Evolutionary conservation across 169 alveolate species (phyloP), one percentile per base, ranked within the genome.

Genomic region (Besnoitia besnoiti): DNA sequence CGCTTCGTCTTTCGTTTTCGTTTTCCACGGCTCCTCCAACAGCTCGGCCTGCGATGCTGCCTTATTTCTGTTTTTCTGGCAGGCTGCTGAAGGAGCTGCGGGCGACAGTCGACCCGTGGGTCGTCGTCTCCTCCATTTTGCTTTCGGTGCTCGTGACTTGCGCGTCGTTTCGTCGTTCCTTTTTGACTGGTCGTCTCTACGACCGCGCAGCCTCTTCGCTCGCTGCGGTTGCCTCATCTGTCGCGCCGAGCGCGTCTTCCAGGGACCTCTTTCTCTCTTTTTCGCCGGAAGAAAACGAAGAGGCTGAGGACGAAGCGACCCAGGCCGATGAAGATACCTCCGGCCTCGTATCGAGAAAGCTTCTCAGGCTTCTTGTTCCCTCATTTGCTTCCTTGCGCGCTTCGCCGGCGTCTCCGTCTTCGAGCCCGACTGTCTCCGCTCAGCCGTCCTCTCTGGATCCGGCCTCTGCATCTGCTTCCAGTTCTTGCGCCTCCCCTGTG

Each of bases 11-110:
- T 55, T 3, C 33, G n/a, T 16, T 55, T 55, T 19, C 24, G 67
- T n/a, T 55, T 55, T 0, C 67, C 4, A 10, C 67, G 67, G n/a
- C 30, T 55, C 30, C 30, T 21, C 67, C 1, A 10, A 5, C n/a
- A n/a, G 12, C 30, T 55, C 67, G 12, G 67, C 67, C 1, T n/a
- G n/a, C n/a, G n/a, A n/a, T 55, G 67, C 27, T n/a, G 67, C 67
- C 67, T 16, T 62, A 33, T 16, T 51, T 55, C 44, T 42, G 35
- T 24, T 49, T 49, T 21, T 85, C 35, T 1, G 47, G 73, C 77
- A 89, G 92, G 92, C 55, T 89, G 39, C 50, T 89, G 27, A 50
- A 35, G 79, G 92, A 89, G 87, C 77, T 89, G 46, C 50, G 85
- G 33, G 50, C 87, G 30, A 89, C 92, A 39, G 37, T 89, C 79